Conservation (phyloP, 257 asterid genomes). For the Penstemon barbatus region DNA sequence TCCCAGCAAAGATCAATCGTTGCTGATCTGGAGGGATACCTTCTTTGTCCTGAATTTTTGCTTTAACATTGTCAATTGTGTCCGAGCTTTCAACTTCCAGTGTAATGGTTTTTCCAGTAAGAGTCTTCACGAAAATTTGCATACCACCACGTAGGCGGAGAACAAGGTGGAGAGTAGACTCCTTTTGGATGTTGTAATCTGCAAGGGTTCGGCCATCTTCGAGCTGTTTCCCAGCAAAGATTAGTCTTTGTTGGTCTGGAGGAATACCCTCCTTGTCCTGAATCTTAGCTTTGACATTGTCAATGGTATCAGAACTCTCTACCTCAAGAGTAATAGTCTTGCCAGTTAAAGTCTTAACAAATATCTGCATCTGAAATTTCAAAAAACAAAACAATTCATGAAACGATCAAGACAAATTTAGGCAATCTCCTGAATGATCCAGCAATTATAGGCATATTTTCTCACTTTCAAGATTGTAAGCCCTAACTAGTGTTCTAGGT, state of each 20-base stretch:
- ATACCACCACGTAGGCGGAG: conserved; percentile 21
- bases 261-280: conserved; percentile 14
- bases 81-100: conserved; percentile 15
- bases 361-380: conserved; percentile 26
- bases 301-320: conserved; percentile 12
- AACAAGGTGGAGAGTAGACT: conserved; percentile 1
- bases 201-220: conserved; percentile 3
- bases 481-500: too few relatives aligned
- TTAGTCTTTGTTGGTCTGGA: conserved; percentile 17
- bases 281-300: conserved; percentile 12
- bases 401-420: neutral
- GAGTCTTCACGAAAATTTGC: conserved; percentile 14
- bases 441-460: too few relatives aligned
- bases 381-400: neutral
- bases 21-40: neutral
- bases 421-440: neutral
- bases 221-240: conserved; percentile 1
- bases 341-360: conserved; percentile 18
- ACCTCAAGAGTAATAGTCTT: conserved; percentile 5
- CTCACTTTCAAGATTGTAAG: too few relatives aligned
- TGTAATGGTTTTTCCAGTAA: conserved; percentile 4
- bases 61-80: conserved; percentile 12
- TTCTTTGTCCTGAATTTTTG: neutral
- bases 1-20: conserved; percentile 16
- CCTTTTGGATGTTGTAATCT: neutral